Percentiles rank a stretch among this genome's conserved stretches.
Evolutionary conservation across 2,329 filamentous ascomycete species (phyloP).

Genomic region (Talaromyces sp.): DNA sequence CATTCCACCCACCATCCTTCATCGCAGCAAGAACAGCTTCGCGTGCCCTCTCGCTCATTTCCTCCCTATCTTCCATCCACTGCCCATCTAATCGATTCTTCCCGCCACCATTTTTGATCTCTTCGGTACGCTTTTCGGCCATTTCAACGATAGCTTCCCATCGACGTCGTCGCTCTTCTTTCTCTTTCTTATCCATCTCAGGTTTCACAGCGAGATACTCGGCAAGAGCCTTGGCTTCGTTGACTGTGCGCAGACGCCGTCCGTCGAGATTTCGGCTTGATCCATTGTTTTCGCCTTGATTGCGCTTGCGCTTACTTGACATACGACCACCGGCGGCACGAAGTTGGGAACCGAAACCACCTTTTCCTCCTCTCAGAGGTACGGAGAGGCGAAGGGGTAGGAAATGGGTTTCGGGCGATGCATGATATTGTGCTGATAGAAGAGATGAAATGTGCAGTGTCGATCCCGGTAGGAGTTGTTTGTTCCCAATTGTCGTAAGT

Average conservation of each 20-base stretch:
- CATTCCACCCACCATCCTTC: conserved; percentile 52
- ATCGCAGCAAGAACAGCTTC: conserved; percentile 70
- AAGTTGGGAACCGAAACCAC: conserved; percentile 94
- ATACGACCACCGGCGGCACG: conserved; percentile 96
- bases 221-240: conserved; percentile 89
- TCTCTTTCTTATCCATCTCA: conserved; percentile 93
- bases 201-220: conserved; percentile 95
- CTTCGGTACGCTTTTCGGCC: conserved; percentile 76
- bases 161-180: conserved; percentile 70
- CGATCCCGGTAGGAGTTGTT: conserved; percentile 56
- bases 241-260: conserved; percentile 80
- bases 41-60: conserved; percentile 75
- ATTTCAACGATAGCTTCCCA: conserved; percentile 86
- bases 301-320: conserved; percentile 88
- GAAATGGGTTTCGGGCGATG: conserved; percentile 54
- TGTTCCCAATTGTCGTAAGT: conserved; percentile 76
- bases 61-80: conserved; percentile 94
- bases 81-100: conserved; percentile 69
- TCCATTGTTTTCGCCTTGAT: conserved; percentile 74
- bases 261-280: conserved; percentile 93
- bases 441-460: conserved; percentile 56
- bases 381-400: conserved; percentile 75
- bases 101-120: conserved; percentile 69
- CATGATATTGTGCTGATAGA: conserved; percentile 43
- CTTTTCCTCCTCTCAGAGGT: conserved; percentile 85